Evolutionary conservation across 805 yeast species (phyloP), one percentile per base, ranked within the genome.

Genomic region (Candida saitoana): DNA sequence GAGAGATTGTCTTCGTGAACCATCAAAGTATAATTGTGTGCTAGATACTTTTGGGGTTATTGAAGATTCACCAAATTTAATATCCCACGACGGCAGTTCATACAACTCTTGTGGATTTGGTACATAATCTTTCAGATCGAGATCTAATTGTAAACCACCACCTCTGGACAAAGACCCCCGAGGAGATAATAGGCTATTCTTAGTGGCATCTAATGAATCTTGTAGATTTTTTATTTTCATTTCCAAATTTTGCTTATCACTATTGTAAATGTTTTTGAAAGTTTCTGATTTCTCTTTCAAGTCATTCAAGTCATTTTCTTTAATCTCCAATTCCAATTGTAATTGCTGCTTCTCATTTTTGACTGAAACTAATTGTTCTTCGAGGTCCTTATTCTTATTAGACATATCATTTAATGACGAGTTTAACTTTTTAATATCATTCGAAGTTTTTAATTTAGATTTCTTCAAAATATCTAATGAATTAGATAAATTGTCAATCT

Each of bases 41-140:
- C 19, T 17, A 5, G 22, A 11, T 18, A 27, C 33, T 22, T 49
- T 54, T 5, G 79, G 79, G 0, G 81, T 73, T 9, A 64, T 55
- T 4, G 79, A 69, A 1, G 79, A 67, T 48, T 77, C 79, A 5
- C 78, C 79, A 40, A 74, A 49, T 34, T 60, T 62, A 36, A 73
- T 68, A 19, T 51, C 52, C 18, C 53, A 36, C 53, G 53, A 50
- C 16, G 16, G 32, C 5, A 12, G 32, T 12, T 29, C 32, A 29
- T 29, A 29, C 32, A 29, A 11, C 16, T 29, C 32, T 29, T 29
- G 32, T 14, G 32, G 7, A 14, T 12, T 29, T 9, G 32, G 32
- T 9, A 14, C 11, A 29, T 29, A 29, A 14, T 29, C 32, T 29
- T 29, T 29, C n/a, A 14, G 32, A 6, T 14, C 16, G 11, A 29